phyloP scores from a whole-genome alignment of 345 rosid genomes.

The Ceriops decandra region DNA sequence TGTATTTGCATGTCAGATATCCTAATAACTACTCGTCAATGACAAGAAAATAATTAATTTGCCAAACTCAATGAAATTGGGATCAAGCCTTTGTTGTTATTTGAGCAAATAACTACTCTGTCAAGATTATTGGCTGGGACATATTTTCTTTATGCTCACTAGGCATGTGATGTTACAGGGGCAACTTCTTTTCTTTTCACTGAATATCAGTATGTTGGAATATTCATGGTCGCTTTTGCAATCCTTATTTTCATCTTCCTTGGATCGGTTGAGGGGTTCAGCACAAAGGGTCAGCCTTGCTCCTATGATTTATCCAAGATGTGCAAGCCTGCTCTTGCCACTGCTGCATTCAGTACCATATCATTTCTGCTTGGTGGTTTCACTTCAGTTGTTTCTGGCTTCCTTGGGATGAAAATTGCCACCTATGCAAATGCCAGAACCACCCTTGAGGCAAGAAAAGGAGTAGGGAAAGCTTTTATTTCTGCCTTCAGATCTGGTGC shows the following conservation, averaged over 20 bases:
- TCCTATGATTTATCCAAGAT: constrained; percentile 46
- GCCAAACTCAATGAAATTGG: too few species aligned
- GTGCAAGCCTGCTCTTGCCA: constrained; percentile 87
- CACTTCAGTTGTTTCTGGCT: constrained; percentile 75
- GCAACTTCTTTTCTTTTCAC: constrained; percentile 35
- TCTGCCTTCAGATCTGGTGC: constrained; percentile 77
- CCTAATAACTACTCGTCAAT: background rate
- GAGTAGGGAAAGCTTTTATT: constrained; percentile 80
- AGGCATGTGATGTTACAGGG: constrained; percentile 14
- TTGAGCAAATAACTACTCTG: background rate
- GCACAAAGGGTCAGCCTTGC: constrained; percentile 63
- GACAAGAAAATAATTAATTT: too few species aligned
- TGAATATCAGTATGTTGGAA: constrained; percentile 28
- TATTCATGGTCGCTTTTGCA: constrained; percentile 33
- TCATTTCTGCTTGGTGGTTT: constrained; percentile 72
- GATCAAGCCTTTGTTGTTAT: too few species aligned
- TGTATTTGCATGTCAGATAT: background rate
- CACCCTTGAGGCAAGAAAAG: constrained; percentile 74
- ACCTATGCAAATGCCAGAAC: constrained; percentile 81
- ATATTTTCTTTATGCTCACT: background rate
- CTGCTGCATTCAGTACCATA: constrained; percentile 72
- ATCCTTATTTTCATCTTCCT: constrained; percentile 28
- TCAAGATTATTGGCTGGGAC: background rate
- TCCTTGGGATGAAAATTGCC: constrained; percentile 85
- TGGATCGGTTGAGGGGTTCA: constrained; percentile 33